phyloP scores from a whole-genome alignment of 176 grass and related monocot species.

The Dendrocalamus sinicus region DNA sequence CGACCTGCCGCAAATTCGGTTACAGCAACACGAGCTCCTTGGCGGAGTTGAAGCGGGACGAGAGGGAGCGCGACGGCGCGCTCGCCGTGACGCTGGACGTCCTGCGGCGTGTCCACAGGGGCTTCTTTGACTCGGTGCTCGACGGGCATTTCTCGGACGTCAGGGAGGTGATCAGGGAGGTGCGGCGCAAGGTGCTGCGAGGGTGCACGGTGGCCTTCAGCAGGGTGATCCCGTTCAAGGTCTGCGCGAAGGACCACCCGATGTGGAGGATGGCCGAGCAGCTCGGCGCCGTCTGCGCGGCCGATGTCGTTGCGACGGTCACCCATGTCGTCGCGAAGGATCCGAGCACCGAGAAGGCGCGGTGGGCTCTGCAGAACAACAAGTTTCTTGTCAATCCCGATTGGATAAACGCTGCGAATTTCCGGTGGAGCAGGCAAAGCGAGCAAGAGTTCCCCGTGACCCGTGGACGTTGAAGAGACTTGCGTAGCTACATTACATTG shows the following conservation, averaged over 20 bases:
- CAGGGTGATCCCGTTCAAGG: constrained; percentile 40
- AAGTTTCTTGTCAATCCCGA: constrained; percentile 56
- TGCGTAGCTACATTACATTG: background rate
- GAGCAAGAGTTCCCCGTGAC: constrained; percentile 47
- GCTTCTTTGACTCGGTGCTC: constrained; percentile 59
- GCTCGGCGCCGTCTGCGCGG: constrained; percentile 61
- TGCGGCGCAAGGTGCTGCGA: constrained; percentile 46
- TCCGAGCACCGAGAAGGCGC: constrained; percentile 42
- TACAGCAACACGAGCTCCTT: constrained; percentile 41
- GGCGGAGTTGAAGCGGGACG: constrained; percentile 58
- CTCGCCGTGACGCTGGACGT: constrained; percentile 58
- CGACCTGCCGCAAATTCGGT: constrained; percentile 42
- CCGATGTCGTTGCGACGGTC: constrained; percentile 42
- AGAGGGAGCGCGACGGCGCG: constrained; percentile 60
- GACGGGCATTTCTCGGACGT: background rate
- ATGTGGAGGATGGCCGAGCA: constrained; percentile 61
- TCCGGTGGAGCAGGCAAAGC: constrained; percentile 53
- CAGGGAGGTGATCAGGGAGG: constrained; percentile 16
- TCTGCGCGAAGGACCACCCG: constrained; percentile 25
- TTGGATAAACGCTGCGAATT: constrained; percentile 58
- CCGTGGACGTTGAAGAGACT: background rate
- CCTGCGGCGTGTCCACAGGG: constrained; percentile 49
- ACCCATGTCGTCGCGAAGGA: constrained; percentile 64
- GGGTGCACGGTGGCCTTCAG: constrained; percentile 70
- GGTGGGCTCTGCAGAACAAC: constrained; percentile 50